phyloP scores from a whole-genome alignment of 306 rosid genomes.

The Trifolium dubium region DNA sequence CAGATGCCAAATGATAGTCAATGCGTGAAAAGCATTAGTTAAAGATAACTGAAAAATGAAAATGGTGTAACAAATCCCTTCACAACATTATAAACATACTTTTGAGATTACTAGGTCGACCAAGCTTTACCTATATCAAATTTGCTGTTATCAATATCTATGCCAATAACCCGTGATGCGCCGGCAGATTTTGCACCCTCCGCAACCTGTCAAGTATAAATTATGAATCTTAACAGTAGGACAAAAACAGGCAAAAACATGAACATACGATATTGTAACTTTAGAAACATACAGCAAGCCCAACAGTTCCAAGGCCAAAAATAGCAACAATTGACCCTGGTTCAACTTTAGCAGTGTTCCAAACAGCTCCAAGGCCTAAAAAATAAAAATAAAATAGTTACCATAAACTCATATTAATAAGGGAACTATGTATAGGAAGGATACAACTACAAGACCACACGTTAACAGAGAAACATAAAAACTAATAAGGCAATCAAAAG shows the following conservation, averaged over 20 bases:
- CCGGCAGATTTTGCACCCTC: conserved; percentile 97
- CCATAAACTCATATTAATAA: neutral
- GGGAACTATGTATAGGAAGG: neutral
- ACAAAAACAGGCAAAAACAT: conserved; percentile 34
- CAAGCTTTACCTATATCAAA: conserved; percentile 63
- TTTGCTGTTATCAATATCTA: conserved; percentile 80
- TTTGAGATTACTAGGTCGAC: conserved; percentile 10
- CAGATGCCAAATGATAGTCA: conserved; percentile 10
- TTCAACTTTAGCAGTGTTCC: conserved; percentile 98
- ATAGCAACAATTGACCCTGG: conserved; percentile 85
- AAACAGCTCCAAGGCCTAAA: conserved; percentile 93
- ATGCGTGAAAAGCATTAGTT: neutral
- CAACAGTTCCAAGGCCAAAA: conserved; percentile 95
- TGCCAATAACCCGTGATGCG: conserved; percentile 85
- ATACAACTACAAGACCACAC: neutral
- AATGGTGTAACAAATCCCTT: conserved; percentile 21
- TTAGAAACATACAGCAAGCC: conserved; percentile 79
- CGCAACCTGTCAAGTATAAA: conserved; percentile 66
- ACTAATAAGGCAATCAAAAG: conserved; percentile 10
- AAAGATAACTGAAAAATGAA: conserved; percentile 18
- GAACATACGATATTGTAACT: conserved; percentile 8
- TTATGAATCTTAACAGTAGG: conserved; percentile 28
- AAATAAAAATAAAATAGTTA: neutral
- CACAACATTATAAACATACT: conserved; percentile 15
- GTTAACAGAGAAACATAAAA: neutral